phyloP scores from a whole-genome alignment of 805 yeast species.

The Saccharomyces eubayanus region DNA sequence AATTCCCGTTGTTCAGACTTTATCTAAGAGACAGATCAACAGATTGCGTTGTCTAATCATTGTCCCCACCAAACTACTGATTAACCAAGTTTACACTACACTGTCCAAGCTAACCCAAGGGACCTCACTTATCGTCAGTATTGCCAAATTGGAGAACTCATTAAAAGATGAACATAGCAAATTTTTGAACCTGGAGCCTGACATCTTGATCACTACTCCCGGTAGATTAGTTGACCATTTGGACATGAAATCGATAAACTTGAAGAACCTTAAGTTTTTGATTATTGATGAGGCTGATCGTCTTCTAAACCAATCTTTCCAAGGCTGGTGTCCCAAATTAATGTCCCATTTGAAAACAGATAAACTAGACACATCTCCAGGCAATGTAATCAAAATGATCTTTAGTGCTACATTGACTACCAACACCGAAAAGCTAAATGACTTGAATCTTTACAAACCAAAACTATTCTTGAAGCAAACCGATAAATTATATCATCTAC shows the following conservation, averaged over 20 bases:
- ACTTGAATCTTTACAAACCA: conserved; percentile 63
- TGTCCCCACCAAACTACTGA: conserved; percentile 85
- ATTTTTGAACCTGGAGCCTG: conserved; percentile 45
- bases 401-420: conserved; percentile 93
- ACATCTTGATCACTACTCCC: conserved; percentile 63
- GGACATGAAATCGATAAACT: conserved; percentile 32
- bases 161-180: conserved; percentile 54
- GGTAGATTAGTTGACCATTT: conserved; percentile 80
- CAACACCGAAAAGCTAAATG: conserved; percentile 78
- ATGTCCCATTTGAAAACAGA: conserved; percentile 34
- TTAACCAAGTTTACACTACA: conserved; percentile 70
- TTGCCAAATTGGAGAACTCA: conserved; percentile 52
- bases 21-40: conserved; percentile 59
- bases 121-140: conserved; percentile 44
- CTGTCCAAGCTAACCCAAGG: conserved; percentile 55
- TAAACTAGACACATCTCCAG: conserved; percentile 21
- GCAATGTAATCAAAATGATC: conserved; percentile 53
- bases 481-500: conserved; percentile 52
- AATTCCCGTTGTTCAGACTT: conserved; percentile 69
- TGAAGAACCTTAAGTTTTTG: conserved; percentile 50
- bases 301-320: conserved; percentile 78
- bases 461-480: conserved; percentile 62
- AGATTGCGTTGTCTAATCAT: conserved; percentile 65
- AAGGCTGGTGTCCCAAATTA: conserved; percentile 73
- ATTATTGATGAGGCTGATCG: conserved; percentile 80